Percentiles rank a stretch among this genome's conserved stretches.
Evolutionary conservation across 2,329 filamentous ascomycete species (phyloP).

Genomic region (Fulvia fulva): DNA sequence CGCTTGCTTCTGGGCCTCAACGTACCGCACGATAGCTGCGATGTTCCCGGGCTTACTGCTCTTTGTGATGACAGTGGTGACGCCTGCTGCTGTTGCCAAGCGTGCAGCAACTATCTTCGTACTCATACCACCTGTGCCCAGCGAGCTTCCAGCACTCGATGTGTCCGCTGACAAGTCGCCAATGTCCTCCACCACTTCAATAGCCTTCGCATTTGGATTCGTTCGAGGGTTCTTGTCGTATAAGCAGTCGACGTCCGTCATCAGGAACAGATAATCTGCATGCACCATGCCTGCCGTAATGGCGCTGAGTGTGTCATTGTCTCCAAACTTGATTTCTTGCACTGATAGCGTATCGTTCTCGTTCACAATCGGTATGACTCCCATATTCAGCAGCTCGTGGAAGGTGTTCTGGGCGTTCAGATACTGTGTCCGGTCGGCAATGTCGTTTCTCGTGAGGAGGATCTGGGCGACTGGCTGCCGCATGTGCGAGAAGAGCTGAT

Average conservation of each 20-base stretch:
- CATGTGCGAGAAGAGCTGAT: slow-evolving; percentile 82
- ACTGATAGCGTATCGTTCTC: slow-evolving; percentile 97
- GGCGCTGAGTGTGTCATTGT: slow-evolving; percentile 95
- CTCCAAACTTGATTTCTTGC: slow-evolving; percentile 98
- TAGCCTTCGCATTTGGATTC: slow-evolving; percentile 79
- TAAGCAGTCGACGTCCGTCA: slow-evolving; percentile 97
- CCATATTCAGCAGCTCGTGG: slow-evolving; percentile 83
- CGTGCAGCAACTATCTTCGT: slow-evolving; percentile 95
- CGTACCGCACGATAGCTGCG: slow-evolving; percentile 75
- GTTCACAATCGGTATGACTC: slow-evolving; percentile 96
- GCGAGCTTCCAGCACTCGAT: slow-evolving; percentile 78
- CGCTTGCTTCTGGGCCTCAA: slow-evolving; percentile 58
- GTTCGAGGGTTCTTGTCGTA: slow-evolving; percentile 93
- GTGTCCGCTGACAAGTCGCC: slow-evolving; percentile 78
- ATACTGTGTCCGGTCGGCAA: slow-evolving; percentile 92
- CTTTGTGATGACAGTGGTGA: slow-evolving; percentile 91
- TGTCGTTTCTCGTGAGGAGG: slow-evolving; percentile 89
- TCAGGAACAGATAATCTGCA: slow-evolving; percentile 92
- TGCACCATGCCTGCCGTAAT: slow-evolving; percentile 97
- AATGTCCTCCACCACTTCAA: slow-evolving; percentile 91
- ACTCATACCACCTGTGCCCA: slow-evolving; percentile 95
- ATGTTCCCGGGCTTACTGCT: slow-evolving; percentile 95
- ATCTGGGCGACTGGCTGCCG: slow-evolving; percentile 92
- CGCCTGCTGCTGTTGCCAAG: slow-evolving; percentile 87
- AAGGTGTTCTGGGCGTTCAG: slow-evolving; percentile 96